Base-by-base conservation (phyloP, 306 rosid genomes). In the Castanea sativa region DNA sequence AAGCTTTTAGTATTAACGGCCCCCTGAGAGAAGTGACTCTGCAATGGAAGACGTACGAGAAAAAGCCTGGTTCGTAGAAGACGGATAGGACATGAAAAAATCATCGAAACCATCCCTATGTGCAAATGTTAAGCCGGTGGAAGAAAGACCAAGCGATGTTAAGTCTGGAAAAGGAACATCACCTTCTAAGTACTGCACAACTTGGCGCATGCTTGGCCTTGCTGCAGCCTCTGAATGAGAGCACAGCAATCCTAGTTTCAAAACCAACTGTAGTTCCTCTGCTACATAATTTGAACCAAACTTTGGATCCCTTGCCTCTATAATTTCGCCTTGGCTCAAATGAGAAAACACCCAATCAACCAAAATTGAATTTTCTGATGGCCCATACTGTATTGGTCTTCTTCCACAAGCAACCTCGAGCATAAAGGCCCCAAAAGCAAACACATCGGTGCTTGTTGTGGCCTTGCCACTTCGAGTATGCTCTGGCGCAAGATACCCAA, bases 161-260 rank as follows among this genome's bases (percentile, higher is more conserved):
- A 41, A 41, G 45, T 41, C 12, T 8, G 45, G 45, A 41, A 8
- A 41, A 8, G 45, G 45, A 41, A 8, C 45, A 41, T 41, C 45
- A 41, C 45, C 45, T 41, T 41, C 45, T 41, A 41, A 41, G 12
- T 41, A 41, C 3, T 41, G 45, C 45, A 41, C 12, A 41, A 41
- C 45, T 41, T 8, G 45, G 45, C 45, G 45, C 45, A 41, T 41
- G 11, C 45, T 41, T 0, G 45, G 45, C 45, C 45, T 41, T 41
- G 45, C 45, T 0, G 45, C 12, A 41, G 45, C 45, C 45, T 41
- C 45, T 41, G 45, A 41, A 41, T 41, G 45, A 41, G 45, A 41
- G 45, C 98, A 90, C 38, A 91, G 32, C 72, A 93, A 60, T 19
- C 98, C 98, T 69, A 93, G n/a, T 78, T 91, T 90, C 91, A 91